Evolutionary conservation across 192 early-diverging fungal species (phyloP).

Genomic region (Coemansia aciculifera): DNA sequence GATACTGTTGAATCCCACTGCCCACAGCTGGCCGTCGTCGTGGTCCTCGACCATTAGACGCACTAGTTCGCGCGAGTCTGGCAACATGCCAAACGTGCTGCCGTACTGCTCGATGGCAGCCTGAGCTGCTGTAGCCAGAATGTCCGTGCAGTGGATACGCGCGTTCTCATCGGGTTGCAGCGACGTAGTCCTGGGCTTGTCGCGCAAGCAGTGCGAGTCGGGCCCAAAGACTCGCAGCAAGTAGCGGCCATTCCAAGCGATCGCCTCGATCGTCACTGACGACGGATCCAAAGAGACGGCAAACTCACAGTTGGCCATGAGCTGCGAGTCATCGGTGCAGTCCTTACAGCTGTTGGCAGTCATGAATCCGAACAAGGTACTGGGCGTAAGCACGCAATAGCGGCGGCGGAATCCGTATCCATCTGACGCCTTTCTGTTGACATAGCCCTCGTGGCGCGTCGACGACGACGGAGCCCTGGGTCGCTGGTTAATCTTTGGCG

Average conservation of each 20-base stretch:
- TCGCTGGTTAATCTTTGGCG: conserved; percentile 35
- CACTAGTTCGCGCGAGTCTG: conserved; percentile 47
- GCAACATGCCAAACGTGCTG: conserved; percentile 50
- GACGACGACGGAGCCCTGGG: conserved; percentile 23
- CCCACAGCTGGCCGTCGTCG: conserved; percentile 52
- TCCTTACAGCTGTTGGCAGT: conserved; percentile 42
- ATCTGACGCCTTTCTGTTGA: conserved; percentile 46
- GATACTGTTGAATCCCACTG: conserved; percentile 45
- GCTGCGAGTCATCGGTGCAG: conserved; percentile 14
- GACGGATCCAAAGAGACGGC: conserved; percentile 43
- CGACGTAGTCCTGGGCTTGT: conserved; percentile 40
- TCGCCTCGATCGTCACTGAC: conserved; percentile 45
- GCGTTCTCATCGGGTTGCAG: conserved; percentile 25
- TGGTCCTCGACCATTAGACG: conserved; percentile 53
- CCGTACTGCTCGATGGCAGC: conserved; percentile 53
- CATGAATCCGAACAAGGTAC: conserved; percentile 40
- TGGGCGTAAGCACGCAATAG: conserved; percentile 44
- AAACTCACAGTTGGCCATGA: conserved; percentile 43
- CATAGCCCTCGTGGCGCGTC: conserved; percentile 48
- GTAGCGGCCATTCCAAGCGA: conserved; percentile 54
- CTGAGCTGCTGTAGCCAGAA: conserved; percentile 51
- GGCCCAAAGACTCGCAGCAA: conserved; percentile 50
- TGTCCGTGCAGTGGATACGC: conserved; percentile 51
- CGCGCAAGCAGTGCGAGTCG: conserved; percentile 34
- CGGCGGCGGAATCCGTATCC: conserved; percentile 57